phyloP scores from a whole-genome alignment of 2,329 filamentous ascomycete genomes.

The Purpureocillium lavendulum region DNA sequence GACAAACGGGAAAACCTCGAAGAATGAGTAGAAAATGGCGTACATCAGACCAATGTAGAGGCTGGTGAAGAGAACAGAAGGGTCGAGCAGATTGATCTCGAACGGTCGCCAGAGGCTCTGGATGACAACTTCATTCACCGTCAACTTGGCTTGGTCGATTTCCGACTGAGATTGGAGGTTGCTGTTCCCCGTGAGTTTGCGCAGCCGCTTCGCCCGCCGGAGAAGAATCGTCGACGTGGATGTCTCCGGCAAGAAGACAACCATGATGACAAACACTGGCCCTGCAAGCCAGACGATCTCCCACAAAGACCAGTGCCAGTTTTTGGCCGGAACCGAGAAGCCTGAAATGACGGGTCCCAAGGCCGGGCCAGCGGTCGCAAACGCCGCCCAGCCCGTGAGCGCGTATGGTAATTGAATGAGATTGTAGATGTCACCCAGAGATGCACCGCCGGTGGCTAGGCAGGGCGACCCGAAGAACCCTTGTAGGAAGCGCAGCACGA shows the following conservation, averaged over 20 bases:
- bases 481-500: constrained; percentile 55
- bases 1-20: constrained; percentile 57
- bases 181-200: constrained; percentile 47
- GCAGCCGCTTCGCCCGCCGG: constrained; percentile 49
- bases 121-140: constrained; percentile 33
- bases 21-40: constrained; percentile 51
- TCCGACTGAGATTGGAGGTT: constrained; percentile 53
- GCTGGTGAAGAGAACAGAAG: constrained; percentile 53
- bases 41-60: constrained; percentile 54
- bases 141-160: constrained; percentile 49
- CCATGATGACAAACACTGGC: constrained; percentile 50
- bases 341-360: constrained; percentile 53
- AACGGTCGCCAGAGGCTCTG: constrained; percentile 53
- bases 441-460: constrained; percentile 49
- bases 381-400: constrained; percentile 54
- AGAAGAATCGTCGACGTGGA: constrained; percentile 49
- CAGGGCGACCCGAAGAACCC: constrained; percentile 60
- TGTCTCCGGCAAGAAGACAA: constrained; percentile 58
- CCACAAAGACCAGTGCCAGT: constrained; percentile 57
- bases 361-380: too few species aligned
- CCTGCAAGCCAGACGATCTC: constrained; percentile 55
- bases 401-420: constrained; percentile 48
- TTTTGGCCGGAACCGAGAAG: constrained; percentile 46
- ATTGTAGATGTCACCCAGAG: constrained; percentile 44
- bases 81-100: constrained; percentile 52